phyloP scores from a whole-genome alignment of 495 filamentous ascomycete species.

The Tetracladium setigerum region DNA sequence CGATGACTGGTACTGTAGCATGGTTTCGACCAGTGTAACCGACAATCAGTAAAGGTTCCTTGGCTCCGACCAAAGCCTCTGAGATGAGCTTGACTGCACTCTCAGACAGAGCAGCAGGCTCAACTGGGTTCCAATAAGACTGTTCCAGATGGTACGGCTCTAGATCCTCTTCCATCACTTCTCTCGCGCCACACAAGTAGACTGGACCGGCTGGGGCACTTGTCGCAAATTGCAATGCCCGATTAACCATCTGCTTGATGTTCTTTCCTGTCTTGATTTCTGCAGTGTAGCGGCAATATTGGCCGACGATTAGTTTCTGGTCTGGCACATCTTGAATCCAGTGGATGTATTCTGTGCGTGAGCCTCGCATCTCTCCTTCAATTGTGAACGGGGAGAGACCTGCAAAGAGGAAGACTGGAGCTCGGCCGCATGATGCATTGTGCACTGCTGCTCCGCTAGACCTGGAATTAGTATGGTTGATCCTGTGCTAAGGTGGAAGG shows the following conservation, averaged over 20 bases:
- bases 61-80: slow-evolving; percentile 61
- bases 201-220: slow-evolving; percentile 80
- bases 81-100: slow-evolving; percentile 61
- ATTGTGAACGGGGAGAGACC: slow-evolving; percentile 84
- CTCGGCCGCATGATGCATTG: slow-evolving; percentile 79
- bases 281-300: slow-evolving; percentile 89
- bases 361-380: slow-evolving; percentile 84
- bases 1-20: slow-evolving; percentile 59
- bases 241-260: slow-evolving; percentile 92
- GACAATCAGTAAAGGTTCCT: slow-evolving; percentile 71
- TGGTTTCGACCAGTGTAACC: slow-evolving; percentile 79
- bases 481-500: slow-evolving; percentile 22
- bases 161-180: slow-evolving; percentile 91
- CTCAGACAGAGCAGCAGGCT: slow-evolving; percentile 63
- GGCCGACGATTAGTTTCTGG: slow-evolving; percentile 82
- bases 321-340: slow-evolving; percentile 98
- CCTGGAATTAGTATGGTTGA: too few species aligned
- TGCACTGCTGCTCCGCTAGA: slow-evolving; percentile 71
- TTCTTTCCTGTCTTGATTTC: slow-evolving; percentile 91
- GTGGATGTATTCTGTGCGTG: slow-evolving; percentile 90
- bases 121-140: slow-evolving; percentile 65
- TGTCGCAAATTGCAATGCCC: slow-evolving; percentile 79
- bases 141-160: slow-evolving; percentile 71
- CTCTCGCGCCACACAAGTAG: slow-evolving; percentile 76
- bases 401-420: slow-evolving; percentile 85